These are phyloP conservation scores for Vitis hybrid DNA, from an alignment of 177 flowering plant genomes.

Conservation along the genomic window DNA sequence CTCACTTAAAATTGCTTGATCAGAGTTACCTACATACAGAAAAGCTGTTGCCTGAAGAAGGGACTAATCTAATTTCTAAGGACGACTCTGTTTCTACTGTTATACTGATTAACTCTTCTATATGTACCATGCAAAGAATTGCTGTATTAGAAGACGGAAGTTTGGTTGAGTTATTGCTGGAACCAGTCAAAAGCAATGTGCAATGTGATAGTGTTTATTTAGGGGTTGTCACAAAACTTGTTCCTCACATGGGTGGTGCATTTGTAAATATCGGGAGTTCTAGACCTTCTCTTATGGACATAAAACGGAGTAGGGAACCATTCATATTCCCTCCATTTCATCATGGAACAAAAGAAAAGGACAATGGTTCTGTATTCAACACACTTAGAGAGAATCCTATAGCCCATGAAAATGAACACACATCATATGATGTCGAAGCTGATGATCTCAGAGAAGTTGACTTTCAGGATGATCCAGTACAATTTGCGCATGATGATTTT, in stretches of 20 bases:
- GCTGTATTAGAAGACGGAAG: conserved; percentile 84
- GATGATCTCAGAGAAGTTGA: conserved; percentile 38
- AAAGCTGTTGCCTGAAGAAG: conserved; percentile 35
- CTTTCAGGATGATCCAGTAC: conserved; percentile 36
- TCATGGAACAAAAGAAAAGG: conserved; percentile 24
- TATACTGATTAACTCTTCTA: conserved; percentile 86
- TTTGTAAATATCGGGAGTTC: conserved; percentile 86
- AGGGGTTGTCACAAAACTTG: conserved; percentile 82
- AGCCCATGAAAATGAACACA: conserved; percentile 22
- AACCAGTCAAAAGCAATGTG: conserved; percentile 85
- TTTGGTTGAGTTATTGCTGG: conserved; percentile 83
- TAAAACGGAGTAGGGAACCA: conserved; percentile 69
- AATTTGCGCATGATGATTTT: conserved; percentile 35
- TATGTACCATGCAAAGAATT: conserved; percentile 94
- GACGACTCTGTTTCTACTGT: conserved; percentile 53
- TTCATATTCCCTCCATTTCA: conserved; percentile 71
- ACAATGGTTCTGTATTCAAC: conserved; percentile 23
- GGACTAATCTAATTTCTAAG: conserved; percentile 19
- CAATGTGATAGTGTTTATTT: conserved; percentile 89
- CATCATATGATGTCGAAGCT: conserved; percentile 26
- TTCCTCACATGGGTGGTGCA: conserved; percentile 97
- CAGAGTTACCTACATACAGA: conserved; percentile 26
- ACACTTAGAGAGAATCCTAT: conserved; percentile 22
- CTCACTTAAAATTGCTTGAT: conserved; percentile 18
- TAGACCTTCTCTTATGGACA: conserved; percentile 84